Evolutionary conservation across 306 rosid species (phyloP).

Genomic region (Quercus ilex): DNA sequence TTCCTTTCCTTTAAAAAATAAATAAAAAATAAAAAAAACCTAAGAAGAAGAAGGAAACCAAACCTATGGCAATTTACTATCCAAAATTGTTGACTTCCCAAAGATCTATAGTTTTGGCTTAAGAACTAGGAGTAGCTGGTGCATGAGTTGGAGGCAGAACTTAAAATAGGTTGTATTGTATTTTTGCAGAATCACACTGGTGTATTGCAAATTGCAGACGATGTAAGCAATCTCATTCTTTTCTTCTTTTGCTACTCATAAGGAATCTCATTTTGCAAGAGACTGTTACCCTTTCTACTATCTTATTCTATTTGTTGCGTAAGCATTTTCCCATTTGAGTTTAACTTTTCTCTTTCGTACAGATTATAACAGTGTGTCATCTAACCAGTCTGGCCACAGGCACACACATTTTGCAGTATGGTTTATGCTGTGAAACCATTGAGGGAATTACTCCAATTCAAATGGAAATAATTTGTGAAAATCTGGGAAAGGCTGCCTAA

Average conservation of each 20-base stretch:
- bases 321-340: not conserved
- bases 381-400: not conserved
- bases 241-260: not conserved
- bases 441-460: too few relatives aligned
- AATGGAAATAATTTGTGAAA: too few relatives aligned
- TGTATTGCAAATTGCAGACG: slow-evolving; percentile 76
- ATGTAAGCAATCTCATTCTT: slow-evolving; percentile 53
- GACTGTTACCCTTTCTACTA: slow-evolving; percentile 3
- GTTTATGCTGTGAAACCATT: not conserved
- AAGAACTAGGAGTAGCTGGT: not conserved
- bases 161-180: slow-evolving; percentile 16
- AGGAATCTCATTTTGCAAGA: not conserved
- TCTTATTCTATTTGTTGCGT: not conserved
- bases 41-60: not conserved
- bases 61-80: not conserved
- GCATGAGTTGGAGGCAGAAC: slow-evolving; percentile 8
- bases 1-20: not conserved
- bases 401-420: not conserved
- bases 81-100: too few relatives aligned
- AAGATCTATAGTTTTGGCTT: not conserved
- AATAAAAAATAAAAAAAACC: not conserved
- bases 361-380: not conserved
- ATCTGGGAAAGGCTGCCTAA: too few relatives aligned
- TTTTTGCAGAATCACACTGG: slow-evolving; percentile 72
- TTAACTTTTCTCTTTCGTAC: not conserved